Base-by-base conservation (phyloP, 148 eudicot species). In the Mesembryanthemum crystallinum region DNA sequence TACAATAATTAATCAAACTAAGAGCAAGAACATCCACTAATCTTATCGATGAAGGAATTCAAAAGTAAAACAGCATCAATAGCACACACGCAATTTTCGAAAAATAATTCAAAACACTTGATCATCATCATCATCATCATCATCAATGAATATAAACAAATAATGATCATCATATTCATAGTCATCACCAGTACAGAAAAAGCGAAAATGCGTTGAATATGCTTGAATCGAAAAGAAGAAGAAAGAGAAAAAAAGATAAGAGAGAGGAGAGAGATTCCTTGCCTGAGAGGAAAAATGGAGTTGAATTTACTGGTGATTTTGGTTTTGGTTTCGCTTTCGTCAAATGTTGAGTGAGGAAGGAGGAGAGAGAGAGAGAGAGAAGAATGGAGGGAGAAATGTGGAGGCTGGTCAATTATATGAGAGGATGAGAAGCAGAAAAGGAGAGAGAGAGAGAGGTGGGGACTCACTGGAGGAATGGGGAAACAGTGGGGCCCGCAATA, bases 231-330 rank as follows among this genome's bases (percentile, higher is more conserved):
- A 49, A 4, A 61, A 14, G n/a, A 4, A 42, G 3, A 1, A 0
- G 64, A 24, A 39, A n/a, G n/a, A n/a, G n/a, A n/a, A n/a, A n/a
- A n/a, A n/a, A n/a, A n/a, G n/a, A n/a, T n/a, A n/a, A n/a, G 47
- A 71, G 66, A n/a, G 63, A 43, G 37, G 69, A 72, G 49, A 47
- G 35, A 73, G 69, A 78, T 35, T 45, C 27, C 77, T 67, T 67
- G 60, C 58, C 72, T 57, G 65, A 29, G 8, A 57, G 39, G 39
- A 10, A 72, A 64, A 15, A 1, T 7, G 28, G 33, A 6, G 23
- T 13, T 60, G 25, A 10, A 27, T 55, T 49, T 51, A 8, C n/a
- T n/a, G n/a, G n/a, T n/a, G n/a, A 4, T 32, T 28, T 61, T 23
- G 61, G 37, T 43, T 43, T 66, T 64, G 39, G 23, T 67, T 42